These are phyloP conservation scores for Carpinus fangiana DNA, from an alignment of 306 rosid genomes.

Conservation along the genomic window DNA sequence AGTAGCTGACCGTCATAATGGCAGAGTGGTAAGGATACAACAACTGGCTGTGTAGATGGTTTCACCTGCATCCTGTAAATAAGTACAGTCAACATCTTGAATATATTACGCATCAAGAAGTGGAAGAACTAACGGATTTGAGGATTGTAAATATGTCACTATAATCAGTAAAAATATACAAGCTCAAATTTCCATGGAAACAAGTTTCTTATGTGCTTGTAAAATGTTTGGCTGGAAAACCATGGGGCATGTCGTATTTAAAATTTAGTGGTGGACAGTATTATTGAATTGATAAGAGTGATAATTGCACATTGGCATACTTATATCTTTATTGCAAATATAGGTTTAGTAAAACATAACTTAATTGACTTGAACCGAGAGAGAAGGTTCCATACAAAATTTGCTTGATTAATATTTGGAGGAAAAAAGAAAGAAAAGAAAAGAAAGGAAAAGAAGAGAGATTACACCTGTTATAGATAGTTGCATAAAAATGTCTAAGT, in stretches of 20 bases:
- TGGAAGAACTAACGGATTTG: constrained; percentile 6
- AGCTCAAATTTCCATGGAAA: constrained; percentile 10
- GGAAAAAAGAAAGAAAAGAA: constrained; percentile 1
- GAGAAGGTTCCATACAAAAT: neutral
- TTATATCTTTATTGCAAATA: neutral
- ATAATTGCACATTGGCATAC: neutral
- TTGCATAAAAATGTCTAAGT: constrained; percentile 65
- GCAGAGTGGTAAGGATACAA: constrained; percentile 77
- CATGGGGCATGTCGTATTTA: neutral
- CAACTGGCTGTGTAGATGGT: constrained; percentile 60
- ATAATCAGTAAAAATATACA: neutral
- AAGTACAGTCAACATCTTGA: constrained; percentile 20
- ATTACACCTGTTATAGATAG: constrained; percentile 72
- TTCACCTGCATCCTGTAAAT: constrained; percentile 82
- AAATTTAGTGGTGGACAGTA: neutral
- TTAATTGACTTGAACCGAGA: neutral
- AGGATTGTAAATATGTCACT: neutral
- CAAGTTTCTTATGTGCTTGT: neutral
- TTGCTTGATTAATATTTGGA: neutral
- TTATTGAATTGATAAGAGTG: neutral
- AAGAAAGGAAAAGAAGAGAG: constrained; percentile 11
- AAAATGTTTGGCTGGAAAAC: neutral
- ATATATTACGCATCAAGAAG: constrained; percentile 14
- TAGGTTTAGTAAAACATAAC: neutral
- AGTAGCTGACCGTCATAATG: constrained; percentile 78